These are phyloP conservation scores for Zygosaccharomyces pseudorouxii DNA, from an alignment of 805 yeast genomes.

Conservation along the genomic window DNA sequence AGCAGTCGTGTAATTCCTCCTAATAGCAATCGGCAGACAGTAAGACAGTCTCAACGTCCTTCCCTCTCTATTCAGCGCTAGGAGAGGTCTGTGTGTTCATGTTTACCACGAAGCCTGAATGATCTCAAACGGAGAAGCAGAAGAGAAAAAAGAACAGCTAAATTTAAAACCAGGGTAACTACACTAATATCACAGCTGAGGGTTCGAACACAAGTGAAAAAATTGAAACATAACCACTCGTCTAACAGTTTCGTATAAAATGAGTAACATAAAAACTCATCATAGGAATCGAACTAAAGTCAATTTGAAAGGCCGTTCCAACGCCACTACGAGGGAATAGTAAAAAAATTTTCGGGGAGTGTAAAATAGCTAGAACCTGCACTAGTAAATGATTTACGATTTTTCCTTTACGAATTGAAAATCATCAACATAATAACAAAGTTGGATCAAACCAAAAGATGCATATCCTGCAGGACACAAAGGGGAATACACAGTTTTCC, in stretches of 20 bases:
- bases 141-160: neutral
- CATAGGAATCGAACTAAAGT: neutral
- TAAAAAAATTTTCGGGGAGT: neutral
- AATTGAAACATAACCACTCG: neutral
- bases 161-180: constrained; percentile 1
- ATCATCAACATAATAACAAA: neutral
- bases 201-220: neutral
- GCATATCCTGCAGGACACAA: neutral
- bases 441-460: neutral
- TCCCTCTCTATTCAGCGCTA: neutral
- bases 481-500: neutral
- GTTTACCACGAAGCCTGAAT: neutral
- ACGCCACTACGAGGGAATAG: neutral
- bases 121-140: neutral
- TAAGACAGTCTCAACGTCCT: neutral
- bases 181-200: neutral
- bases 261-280: neutral
- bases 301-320: neutral
- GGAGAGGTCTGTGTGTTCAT: neutral
- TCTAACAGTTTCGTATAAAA: neutral
- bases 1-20: neutral
- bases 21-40: neutral
- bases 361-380: no score
- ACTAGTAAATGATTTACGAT: neutral
- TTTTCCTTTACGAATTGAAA: neutral